phyloP scores from a whole-genome alignment of 2,329 filamentous ascomycete genomes.

The Uncinocarpus reesii region DNA sequence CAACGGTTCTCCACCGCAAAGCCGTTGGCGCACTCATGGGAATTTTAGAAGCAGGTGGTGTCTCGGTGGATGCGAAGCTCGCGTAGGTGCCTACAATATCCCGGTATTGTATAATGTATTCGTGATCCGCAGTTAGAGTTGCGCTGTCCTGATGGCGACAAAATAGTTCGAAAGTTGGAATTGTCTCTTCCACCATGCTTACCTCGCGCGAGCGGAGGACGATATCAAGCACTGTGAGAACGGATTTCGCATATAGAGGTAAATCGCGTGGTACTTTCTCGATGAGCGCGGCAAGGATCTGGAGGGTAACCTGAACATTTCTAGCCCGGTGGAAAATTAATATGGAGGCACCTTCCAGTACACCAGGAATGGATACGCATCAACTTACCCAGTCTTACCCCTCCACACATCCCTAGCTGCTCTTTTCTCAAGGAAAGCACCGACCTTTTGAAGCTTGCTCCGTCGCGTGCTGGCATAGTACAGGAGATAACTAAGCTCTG shows the following conservation, averaged over 20 bases:
- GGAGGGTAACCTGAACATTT: conserved; percentile 87
- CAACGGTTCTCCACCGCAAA: conserved; percentile 65
- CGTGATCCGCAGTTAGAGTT: conserved; percentile 72
- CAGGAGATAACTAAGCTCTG: conserved; percentile 90
- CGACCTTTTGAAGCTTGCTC: conserved; percentile 93
- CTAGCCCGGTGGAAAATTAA: conserved; percentile 38
- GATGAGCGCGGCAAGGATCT: conserved; percentile 82
- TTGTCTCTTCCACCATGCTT: conserved; percentile 81
- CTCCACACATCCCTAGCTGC: conserved; percentile 86
- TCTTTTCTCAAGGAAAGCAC: conserved; percentile 87
- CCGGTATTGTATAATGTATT: conserved; percentile 72
- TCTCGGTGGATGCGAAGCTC: conserved; percentile 60
- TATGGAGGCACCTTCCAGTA: background rate
- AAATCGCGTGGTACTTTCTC: conserved; percentile 88
- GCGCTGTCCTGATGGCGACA: conserved; percentile 82
- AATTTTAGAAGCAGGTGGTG: conserved; percentile 36
- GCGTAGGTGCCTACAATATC: conserved; percentile 72
- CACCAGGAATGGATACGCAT: conserved; percentile 10
- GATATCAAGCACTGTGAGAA: conserved; percentile 72
- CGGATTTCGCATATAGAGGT: conserved; percentile 72
- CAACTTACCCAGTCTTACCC: conserved; percentile 68
- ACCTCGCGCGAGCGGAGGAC: conserved; percentile 80
- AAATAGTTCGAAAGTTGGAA: conserved; percentile 76
- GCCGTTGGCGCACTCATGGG: conserved; percentile 60
- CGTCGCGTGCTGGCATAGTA: conserved; percentile 93